These are phyloP conservation scores for Dendrocalamus sinicus DNA, from an alignment of 176 grass and related monocot genomes.

Conservation along the genomic window DNA sequence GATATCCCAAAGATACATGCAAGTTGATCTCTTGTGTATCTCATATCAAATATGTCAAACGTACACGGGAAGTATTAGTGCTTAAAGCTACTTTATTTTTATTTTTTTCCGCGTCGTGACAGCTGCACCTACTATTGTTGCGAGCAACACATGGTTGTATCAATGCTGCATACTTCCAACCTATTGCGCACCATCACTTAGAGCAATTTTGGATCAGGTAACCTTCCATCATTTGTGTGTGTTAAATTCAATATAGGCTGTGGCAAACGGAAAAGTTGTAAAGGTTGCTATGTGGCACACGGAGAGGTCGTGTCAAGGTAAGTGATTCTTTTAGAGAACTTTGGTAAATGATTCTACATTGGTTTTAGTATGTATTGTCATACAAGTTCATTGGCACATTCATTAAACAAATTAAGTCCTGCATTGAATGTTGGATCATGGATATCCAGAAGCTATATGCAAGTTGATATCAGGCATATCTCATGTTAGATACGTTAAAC, in stretches of 20 bases:
- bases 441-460: background rate
- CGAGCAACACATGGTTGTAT: background rate
- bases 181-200: background rate
- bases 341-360: background rate
- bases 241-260: too few relatives aligned
- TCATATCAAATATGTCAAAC: background rate
- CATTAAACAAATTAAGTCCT: background rate
- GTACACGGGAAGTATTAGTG: rapidly evolving
- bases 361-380: background rate
- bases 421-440: background rate
- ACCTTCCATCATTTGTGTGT: too few relatives aligned
- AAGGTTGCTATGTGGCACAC: too few relatives aligned
- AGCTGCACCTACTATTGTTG: rapidly evolving
- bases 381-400: background rate
- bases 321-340: background rate
- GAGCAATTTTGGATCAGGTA: too few relatives aligned
- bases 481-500: background rate
- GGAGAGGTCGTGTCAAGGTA: background rate
- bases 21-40: background rate
- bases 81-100: background rate
- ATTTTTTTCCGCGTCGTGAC: background rate
- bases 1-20: background rate
- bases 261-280: too few relatives aligned
- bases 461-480: background rate
- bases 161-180: background rate